Evolutionary conservation across 2,329 filamentous ascomycete species (phyloP), one percentile per base, ranked within the genome.

Genomic region (Aureobasidium sp.): DNA sequence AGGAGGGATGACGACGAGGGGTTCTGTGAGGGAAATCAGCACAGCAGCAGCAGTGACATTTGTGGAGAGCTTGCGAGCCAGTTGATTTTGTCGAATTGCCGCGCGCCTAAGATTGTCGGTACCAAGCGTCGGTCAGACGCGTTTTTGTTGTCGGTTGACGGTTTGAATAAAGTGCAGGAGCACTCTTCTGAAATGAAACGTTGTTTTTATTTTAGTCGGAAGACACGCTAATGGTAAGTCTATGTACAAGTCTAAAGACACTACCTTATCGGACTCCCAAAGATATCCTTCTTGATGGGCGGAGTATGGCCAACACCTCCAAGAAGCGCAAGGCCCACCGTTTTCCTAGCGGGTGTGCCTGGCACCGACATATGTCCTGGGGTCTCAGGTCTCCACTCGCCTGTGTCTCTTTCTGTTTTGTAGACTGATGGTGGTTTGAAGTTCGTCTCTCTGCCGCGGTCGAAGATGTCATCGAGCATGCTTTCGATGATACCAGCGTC

Each of bases 381-480:
- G 25, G 70, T 73, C 38, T 73, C 74, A 10, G 69, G 69, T 55
- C 68, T 67, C 43, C 69, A 65, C 38, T 68, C 68, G 10, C 68
- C 70, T n/a, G 62, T 67, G 43, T 68, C 64, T 29, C 67, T 67
- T 42, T 68, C 64, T 45, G 67, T 68, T 47, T 66, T 67, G 60
- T 64, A 62, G 9, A 67, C 68, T 8, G 65, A 64, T 5, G 78
- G 78, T 29, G 77, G 78, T 61, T 77, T 79, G 71, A 78, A 82
- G 29, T 80, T 73, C 79, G 86, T 73, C 84, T 88, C 71, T 80
- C 86, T 67, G 79, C 92, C 82, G 83, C 88, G 73, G 78, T 84
- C 73, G 79, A 97, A 98, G 10, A 98, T 93, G 72, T 97, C 94
- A 75, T 94, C 90, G 55, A 98, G 85, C 83, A 96, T 96, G 42